Percentiles rank a stretch among this genome's conserved stretches.
Evolutionary conservation across 257 asterid genomes (phyloP).

Genomic region (Penstemon barbatus): DNA sequence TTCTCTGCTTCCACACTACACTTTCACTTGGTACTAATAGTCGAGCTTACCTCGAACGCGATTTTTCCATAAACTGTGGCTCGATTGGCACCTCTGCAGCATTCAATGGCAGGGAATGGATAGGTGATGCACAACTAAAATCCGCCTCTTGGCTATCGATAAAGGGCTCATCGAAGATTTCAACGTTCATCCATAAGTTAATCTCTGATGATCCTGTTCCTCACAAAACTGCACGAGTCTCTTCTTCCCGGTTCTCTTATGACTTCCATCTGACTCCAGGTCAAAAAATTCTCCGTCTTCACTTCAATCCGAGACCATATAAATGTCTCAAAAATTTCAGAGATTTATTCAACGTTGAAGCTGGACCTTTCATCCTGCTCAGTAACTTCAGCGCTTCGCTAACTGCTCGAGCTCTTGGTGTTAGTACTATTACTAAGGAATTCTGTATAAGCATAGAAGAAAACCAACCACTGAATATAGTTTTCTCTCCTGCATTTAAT

Average conservation of each 20-base stretch:
- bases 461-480: slow-evolving; percentile 19
- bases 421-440: slow-evolving; percentile 18
- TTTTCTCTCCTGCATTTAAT: slow-evolving; percentile 21
- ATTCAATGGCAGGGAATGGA: slow-evolving; percentile 41
- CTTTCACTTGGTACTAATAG: background rate
- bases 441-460: slow-evolving; percentile 29
- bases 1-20: slow-evolving; percentile 20
- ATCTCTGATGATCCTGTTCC: slow-evolving; percentile 26
- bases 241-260: slow-evolving; percentile 29
- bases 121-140: slow-evolving; percentile 38
- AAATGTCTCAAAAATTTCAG: slow-evolving; percentile 1
- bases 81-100: slow-evolving; percentile 30
- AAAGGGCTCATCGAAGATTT: slow-evolving; percentile 42
- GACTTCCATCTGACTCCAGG: slow-evolving; percentile 29
- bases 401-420: slow-evolving; percentile 22
- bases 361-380: slow-evolving; percentile 16
- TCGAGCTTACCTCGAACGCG: slow-evolving; percentile 16
- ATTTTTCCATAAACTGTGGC: slow-evolving; percentile 45
- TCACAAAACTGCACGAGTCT: slow-evolving; percentile 31
- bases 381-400: slow-evolving; percentile 20
- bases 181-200: slow-evolving; percentile 25
- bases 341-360: slow-evolving; percentile 10
- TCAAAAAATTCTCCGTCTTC: slow-evolving; percentile 22
- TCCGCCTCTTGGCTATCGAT: slow-evolving; percentile 24
- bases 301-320: slow-evolving; percentile 14